phyloP scores from a whole-genome alignment of 345 rosid species.

The Zanthoxylum bungeanum region DNA sequence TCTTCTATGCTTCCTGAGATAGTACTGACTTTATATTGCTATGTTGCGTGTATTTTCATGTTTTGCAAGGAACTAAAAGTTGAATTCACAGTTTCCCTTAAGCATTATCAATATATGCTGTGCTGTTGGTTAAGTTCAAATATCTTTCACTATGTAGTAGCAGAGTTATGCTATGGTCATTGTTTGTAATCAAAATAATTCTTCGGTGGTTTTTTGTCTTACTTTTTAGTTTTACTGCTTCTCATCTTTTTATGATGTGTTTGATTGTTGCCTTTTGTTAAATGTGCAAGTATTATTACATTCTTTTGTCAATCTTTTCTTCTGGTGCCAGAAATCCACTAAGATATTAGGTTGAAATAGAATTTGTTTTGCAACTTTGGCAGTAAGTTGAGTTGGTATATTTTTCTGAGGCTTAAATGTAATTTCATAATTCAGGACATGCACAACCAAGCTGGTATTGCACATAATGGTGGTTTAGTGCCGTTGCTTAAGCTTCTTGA shows the following conservation, averaged over 20 bases:
- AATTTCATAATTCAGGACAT: slow-evolving; percentile 54
- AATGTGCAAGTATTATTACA: neutral
- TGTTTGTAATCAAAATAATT: neutral
- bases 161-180: neutral
- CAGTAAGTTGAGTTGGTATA: neutral
- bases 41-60: neutral
- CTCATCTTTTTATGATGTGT: neutral
- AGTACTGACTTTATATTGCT: neutral
- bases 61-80: neutral
- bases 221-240: neutral
- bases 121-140: neutral
- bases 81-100: neutral
- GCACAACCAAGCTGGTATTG: slow-evolving; percentile 98
- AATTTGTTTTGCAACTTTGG: neutral
- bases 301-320: neutral
- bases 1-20: neutral
- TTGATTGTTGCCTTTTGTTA: too few species aligned
- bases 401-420: slow-evolving; percentile 1
- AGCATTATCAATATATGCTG: too few species aligned
- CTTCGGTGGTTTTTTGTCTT: neutral
- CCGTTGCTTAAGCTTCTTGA: slow-evolving; percentile 94
- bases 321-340: neutral
- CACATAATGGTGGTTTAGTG: slow-evolving; percentile 83
- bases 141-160: neutral
- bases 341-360: neutral